Percentiles rank a stretch among this genome's conserved stretches.
Conservation (phyloP, 2,329 filamentous ascomycete species). For the Cladosporium sp. region DNA sequence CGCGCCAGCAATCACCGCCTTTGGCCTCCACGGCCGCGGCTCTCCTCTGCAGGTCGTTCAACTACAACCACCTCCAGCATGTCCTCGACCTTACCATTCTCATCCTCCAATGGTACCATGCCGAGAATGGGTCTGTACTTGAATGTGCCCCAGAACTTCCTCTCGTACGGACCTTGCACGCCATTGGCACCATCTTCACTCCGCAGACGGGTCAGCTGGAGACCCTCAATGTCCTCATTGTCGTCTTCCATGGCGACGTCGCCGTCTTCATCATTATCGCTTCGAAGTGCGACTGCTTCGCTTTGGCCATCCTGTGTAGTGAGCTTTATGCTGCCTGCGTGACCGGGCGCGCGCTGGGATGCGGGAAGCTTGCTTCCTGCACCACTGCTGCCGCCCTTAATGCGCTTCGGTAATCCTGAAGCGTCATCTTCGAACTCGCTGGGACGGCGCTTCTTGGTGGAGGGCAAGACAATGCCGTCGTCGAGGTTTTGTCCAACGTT, state of each 20-base stretch:
- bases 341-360: conserved; percentile 13
- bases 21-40: conserved; percentile 7
- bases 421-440: conserved; percentile 19
- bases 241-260: conserved; percentile 39
- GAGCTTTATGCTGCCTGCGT: conserved; percentile 4
- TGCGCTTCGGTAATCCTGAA: conserved; percentile 38
- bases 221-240: conserved; percentile 29
- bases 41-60: conserved; percentile 63
- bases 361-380: conserved; percentile 34
- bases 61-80: conserved; percentile 78
- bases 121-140: conserved; percentile 94
- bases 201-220: neutral
- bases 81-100: conserved; percentile 33
- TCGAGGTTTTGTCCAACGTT: conserved; percentile 69
- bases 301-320: conserved; percentile 26
- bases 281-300: conserved; percentile 26
- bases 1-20: neutral
- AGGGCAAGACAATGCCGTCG: neutral
- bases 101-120: conserved; percentile 51
- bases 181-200: conserved; percentile 14
- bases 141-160: conserved; percentile 72
- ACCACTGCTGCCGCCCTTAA: conserved; percentile 31
- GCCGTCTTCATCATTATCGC: conserved; percentile 38
- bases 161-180: conserved; percentile 18
- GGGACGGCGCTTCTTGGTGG: conserved; percentile 23